These are phyloP conservation scores for Alternaria angustiovoidea DNA, from an alignment of 2,329 filamentous ascomycete genomes.

Conservation along the genomic window DNA sequence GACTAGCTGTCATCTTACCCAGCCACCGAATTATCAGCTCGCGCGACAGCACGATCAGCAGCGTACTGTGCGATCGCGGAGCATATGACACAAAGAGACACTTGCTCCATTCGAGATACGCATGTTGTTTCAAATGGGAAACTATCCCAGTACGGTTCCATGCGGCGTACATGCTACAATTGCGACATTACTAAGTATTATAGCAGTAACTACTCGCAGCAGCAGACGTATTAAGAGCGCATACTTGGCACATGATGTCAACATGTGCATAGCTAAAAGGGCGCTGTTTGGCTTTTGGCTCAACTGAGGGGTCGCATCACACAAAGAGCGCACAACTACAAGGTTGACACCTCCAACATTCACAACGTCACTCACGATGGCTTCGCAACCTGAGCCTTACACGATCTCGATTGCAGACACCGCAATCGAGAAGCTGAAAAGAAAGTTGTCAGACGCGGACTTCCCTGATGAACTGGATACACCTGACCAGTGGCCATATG, in stretches of 20 bases:
- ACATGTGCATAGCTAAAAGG: not conserved
- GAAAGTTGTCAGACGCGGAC: constrained; percentile 62
- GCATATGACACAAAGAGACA: not conserved
- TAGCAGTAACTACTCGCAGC: not conserved
- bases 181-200: constrained; percentile 3
- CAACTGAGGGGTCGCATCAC: not conserved
- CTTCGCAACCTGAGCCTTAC: constrained; percentile 30
- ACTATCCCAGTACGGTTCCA: not conserved
- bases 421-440: constrained; percentile 62
- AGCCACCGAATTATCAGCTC: not conserved
- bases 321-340: not conserved
- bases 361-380: constrained; percentile 7
- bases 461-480: constrained; percentile 65
- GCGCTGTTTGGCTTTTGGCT: not conserved
- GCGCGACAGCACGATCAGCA: not conserved
- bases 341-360: not conserved
- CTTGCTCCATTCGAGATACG: not conserved
- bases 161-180: not conserved
- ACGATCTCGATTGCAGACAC: constrained; percentile 48
- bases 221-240: not conserved
- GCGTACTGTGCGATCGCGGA: not conserved
- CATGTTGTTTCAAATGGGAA: not conserved
- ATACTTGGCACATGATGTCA: not conserved
- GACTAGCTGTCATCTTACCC: not conserved
- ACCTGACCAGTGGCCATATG: constrained; percentile 63